Conservation (phyloP, 2,329 filamentous ascomycete species). For the Colletotrichum spinosum region DNA sequence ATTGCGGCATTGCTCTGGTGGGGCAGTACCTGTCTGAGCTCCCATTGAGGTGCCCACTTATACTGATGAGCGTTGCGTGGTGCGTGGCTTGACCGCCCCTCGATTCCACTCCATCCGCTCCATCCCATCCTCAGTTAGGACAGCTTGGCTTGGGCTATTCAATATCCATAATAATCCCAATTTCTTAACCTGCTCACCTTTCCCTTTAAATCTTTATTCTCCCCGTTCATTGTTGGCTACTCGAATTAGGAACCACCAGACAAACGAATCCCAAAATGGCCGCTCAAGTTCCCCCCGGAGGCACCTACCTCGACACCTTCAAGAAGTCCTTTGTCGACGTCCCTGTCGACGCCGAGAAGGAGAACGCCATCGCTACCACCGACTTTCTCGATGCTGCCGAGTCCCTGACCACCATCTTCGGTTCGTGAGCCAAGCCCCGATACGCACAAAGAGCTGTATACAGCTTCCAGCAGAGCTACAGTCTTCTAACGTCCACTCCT, state of each 20-base stretch:
- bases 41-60: constrained; percentile 15
- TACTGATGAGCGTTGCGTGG: constrained; percentile 6
- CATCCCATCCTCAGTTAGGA: constrained; percentile 15
- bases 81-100: constrained; percentile 38
- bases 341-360: constrained; percentile 77
- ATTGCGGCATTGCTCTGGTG: constrained; percentile 28
- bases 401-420: constrained; percentile 87
- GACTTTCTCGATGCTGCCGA: constrained; percentile 94
- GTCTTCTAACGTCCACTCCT: constrained; percentile 14
- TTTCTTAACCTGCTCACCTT: constrained; percentile 6
- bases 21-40: constrained; percentile 2
- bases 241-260: constrained; percentile 19
- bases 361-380: constrained; percentile 82
- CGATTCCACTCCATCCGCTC: constrained; percentile 29
- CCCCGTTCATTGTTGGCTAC: background rate
- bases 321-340: constrained; percentile 88
- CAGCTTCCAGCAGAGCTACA: background rate
- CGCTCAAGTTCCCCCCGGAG: constrained; percentile 68
- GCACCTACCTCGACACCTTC: constrained; percentile 88
- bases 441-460: background rate
- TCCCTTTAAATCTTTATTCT: constrained; percentile 9
- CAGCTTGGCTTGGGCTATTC: constrained; percentile 19
- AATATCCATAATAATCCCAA: background rate
- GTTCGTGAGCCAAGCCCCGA: constrained; percentile 55
- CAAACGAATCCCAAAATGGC: constrained; percentile 59